A percentile compares a stretch with the other conserved stretches of the same genome.
phyloP scores from a whole-genome alignment of 139 green algal genomes.

The Coccomyxa sp. region DNA sequence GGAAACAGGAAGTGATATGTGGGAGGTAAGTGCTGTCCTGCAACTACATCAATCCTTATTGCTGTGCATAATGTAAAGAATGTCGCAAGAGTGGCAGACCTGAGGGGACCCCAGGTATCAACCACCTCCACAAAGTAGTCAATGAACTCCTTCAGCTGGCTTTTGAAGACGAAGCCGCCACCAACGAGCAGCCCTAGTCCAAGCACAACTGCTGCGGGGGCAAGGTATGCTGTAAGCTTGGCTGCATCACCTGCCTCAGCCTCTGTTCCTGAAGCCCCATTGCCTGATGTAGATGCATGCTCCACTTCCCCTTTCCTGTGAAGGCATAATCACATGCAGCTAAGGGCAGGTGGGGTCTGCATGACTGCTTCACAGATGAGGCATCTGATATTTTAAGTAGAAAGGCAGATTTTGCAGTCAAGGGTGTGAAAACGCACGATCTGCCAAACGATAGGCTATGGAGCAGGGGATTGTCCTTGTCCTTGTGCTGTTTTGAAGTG shows the following conservation, averaged over 20 bases:
- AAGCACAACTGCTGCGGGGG: slow-evolving; percentile 27
- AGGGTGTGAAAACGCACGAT: too few species aligned
- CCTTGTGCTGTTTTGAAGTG: too few species aligned
- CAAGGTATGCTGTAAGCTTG: neutral
- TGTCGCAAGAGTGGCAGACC: slow-evolving; percentile 23
- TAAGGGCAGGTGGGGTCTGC: neutral
- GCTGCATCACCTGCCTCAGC: neutral
- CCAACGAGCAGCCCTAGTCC: slow-evolving; percentile 45
- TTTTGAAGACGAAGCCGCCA: slow-evolving; percentile 45
- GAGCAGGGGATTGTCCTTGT: too few species aligned
- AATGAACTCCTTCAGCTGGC: slow-evolving; percentile 53
- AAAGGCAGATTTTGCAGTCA: too few species aligned
- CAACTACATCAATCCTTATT: neutral
- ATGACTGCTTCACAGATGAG: neutral
- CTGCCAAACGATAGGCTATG: too few species aligned
- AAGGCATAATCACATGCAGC: neutral
- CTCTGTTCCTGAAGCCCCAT: neutral
- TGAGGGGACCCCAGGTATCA: slow-evolving; percentile 56
- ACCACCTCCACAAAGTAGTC: slow-evolving; percentile 61
- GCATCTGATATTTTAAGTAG: too few species aligned
- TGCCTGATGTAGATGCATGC: neutral
- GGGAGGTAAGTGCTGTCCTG: too few species aligned
- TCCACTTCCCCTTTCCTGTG: neutral
- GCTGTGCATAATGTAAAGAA: neutral
- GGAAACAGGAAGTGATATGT: too few species aligned